Base-by-base conservation (phyloP, 257 asterid species). In the Solanum pimpinellifolium region DNA sequence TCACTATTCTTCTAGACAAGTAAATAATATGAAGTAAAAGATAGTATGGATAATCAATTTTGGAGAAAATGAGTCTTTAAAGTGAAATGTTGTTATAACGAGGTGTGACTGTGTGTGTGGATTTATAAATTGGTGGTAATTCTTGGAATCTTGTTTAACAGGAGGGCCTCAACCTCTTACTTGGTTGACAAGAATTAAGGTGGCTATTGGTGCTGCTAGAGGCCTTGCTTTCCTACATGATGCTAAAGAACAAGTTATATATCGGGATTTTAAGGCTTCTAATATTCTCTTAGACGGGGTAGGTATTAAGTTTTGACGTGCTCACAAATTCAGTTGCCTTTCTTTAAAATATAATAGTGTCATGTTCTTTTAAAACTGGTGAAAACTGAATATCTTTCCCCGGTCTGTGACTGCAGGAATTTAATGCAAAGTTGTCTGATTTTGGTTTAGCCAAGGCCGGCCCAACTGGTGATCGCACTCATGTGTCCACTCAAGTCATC, bases 371-470 rank as follows among this genome's bases (percentile, higher is more conserved):
- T 46, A 80, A 21, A 80, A 47, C 44, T 80, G 18, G 68, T 47
- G 25, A 47, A 47, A 80, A 20, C 27, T 46, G 15, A 77, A 15
- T 25, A 80, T 23, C 86, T 52, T 44, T 89, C 73, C 46, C 20
- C 6, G 42, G 11, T 86, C 9, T 68, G 31, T 12, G 41, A 68
- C 25, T 91, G 84, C 94, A 96, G 99, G 99, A 95, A 72, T 96
- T 95, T 87, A 96, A 94, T 46, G 93, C 98, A 56, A 96, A 96
- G 90, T 73, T 96, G 87, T 96, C 99, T 1, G 98, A 95, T 86
- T 96, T 96, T 65, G 98, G 98, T 72, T 91, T 96, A 91, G 98
- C 99, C 31, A 95, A 96, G 90, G 98, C 96, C 0, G 98, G 98
- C 47, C 99, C 99, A 7, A 95, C 96, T 23, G 99, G 98, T 85